Evolutionary conservation across 108 stramenopile species (phyloP).

Genomic region (Skeletonema grethae): DNA sequence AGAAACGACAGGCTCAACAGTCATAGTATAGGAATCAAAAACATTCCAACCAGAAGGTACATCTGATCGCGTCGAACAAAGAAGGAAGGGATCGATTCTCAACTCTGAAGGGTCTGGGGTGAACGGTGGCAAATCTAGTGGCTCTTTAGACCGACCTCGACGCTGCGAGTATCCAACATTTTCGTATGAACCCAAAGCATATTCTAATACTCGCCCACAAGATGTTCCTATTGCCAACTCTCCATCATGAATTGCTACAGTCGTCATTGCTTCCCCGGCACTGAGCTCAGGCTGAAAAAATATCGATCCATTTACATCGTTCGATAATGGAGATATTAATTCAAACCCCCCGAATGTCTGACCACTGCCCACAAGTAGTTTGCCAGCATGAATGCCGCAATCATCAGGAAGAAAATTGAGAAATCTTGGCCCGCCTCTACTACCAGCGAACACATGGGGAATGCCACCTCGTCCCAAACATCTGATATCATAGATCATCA

Average conservation of each 20-base stretch:
- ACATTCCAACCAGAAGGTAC: slow-evolving; percentile 46
- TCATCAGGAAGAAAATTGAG: slow-evolving; percentile 66
- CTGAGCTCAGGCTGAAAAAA: slow-evolving; percentile 64
- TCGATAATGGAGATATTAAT: slow-evolving; percentile 63
- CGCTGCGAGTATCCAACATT: slow-evolving; percentile 15
- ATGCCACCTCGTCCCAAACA: slow-evolving; percentile 81
- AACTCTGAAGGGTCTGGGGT: slow-evolving; percentile 51
- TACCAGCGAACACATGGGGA: slow-evolving; percentile 63
- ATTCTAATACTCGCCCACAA: slow-evolving; percentile 59
- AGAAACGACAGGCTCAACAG: slow-evolving; percentile 52
- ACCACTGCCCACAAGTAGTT: slow-evolving; percentile 73
- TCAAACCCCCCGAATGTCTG: slow-evolving; percentile 77
- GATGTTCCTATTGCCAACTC: slow-evolving; percentile 70
- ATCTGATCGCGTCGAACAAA: slow-evolving; percentile 21
- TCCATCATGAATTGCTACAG: slow-evolving; percentile 49
- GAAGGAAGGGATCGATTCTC: slow-evolving; percentile 66
- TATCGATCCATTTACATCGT: slow-evolving; percentile 33
- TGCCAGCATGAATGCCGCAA: slow-evolving; percentile 7
- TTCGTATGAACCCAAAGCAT: slow-evolving; percentile 57
- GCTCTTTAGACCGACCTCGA: slow-evolving; percentile 23
- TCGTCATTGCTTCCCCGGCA: slow-evolving; percentile 69
- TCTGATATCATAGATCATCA: slow-evolving; percentile 78
- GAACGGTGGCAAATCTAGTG: slow-evolving; percentile 61
- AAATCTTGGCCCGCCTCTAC: slow-evolving; percentile 61
- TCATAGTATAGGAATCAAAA: slow-evolving; percentile 60